Base-by-base conservation (phyloP, 768 basidiomycete species). In the Tephrocybe sp. region DNA sequence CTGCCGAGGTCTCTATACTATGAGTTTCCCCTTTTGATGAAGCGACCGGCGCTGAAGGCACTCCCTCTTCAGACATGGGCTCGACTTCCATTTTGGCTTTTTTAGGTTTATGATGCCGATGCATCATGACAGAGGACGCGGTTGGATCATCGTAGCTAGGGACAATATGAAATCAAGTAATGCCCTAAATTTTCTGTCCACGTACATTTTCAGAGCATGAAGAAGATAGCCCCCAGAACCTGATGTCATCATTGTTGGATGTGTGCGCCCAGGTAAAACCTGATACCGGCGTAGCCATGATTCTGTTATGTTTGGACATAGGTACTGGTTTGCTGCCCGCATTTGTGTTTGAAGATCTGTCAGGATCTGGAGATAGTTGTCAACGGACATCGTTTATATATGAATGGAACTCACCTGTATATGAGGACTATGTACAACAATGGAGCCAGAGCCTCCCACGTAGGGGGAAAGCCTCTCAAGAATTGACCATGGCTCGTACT, bases 201-300 rank as follows among this genome's bases (percentile, higher is more conserved):
- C 71, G 36, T 73, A 94, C 88, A 98, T 83, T 79, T 91, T 92
- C n/a, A 84, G 86, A 15, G 85, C 79, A 61, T 89, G 84, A 25
- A 98, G 75, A 36, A 98, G 69, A 68, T 83, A 97, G 0, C 97
- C 96, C 12, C 93, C 95, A 1, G 87, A 85, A 9, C 91, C 92
- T 18, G 90, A 87, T 51, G 84, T 89, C 48, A 77, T 86, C 97
- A 99, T 98, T 55, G 81, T 83, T 3, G 97, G 97, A 71, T 99
- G 97, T 32, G 92, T 96, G 28, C 97, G 79, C 19, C 97, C 96
- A 19, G 97, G 97, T n/a, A 99, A 75, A 13, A 94, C 86, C 65
- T 98, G 96, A 70, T 98, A 99, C 54, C 82, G 80, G 24, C 96
- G 82, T 34, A 92, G 67, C 87, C 90, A 98, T 9, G 82, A 75